phyloP scores from a whole-genome alignment of 148 eudicot species.

The Rhododendron mucronatum region DNA sequence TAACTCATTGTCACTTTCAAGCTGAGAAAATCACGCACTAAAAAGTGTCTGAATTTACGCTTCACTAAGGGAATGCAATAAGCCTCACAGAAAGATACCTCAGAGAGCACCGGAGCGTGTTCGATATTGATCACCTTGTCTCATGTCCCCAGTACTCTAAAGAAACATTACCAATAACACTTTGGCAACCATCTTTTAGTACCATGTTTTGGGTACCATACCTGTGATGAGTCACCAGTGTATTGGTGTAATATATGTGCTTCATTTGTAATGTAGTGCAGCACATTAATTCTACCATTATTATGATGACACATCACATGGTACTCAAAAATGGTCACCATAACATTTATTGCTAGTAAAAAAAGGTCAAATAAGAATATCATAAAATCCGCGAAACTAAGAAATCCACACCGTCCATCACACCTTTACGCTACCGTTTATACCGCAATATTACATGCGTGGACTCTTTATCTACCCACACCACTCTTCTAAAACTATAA shows the following conservation, averaged over 20 bases:
- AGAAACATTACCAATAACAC: neutral
- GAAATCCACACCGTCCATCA: neutral
- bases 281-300: no score
- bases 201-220: no score
- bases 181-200: no score
- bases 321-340: no score
- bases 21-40: neutral
- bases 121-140: neutral
- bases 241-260: no score
- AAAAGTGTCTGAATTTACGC: neutral
- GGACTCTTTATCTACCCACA: neutral
- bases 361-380: no score
- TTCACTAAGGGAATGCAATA: neutral
- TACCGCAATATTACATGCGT: neutral
- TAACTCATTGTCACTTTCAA: neutral
- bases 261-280: no score
- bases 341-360: no score
- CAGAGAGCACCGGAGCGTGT: neutral
- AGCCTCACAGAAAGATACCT: slow-evolving; percentile 6
- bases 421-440: neutral
- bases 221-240: no score
- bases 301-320: no score
- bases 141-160: neutral
- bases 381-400: neutral
- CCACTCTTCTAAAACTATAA: neutral